Base-by-base conservation (phyloP, 495 filamentous ascomycete genomes). In the Cairneyella variabilis region DNA sequence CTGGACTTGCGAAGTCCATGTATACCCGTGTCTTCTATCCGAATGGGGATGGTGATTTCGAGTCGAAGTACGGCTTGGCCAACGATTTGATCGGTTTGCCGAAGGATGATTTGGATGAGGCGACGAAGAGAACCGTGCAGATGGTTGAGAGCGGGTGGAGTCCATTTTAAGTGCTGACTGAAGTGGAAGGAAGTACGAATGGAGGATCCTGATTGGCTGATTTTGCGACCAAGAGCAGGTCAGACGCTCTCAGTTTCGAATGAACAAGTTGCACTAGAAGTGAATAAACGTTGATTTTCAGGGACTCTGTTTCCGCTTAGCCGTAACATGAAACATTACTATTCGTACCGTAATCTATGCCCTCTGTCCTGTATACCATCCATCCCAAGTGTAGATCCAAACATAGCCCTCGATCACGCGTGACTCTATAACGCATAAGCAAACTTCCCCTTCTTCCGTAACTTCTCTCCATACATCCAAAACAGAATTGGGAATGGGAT, bases 401-500 rank as follows among this genome's bases (percentile, higher is more conserved):
- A n/a, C n/a, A n/a, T n/a, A n/a, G n/a, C n/a, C n/a, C n/a, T n/a
- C n/a, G n/a, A n/a, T n/a, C n/a, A n/a, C n/a, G n/a, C n/a, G n/a
- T n/a, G 1, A 51, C 57, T 23, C 32, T 51, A 51, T 37, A 51
- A 51, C 8, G 38, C 48, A 40, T 41, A 40, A 34, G 51, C 51
- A 46, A 53, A 57, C 38, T 51, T 43, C 1, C 49, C 45, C n/a
- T 28, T 53, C 17, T 10, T 46, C 36, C 56, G 40, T 11, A 54
- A 34, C 26, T 25, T 36, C 20, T 74, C 75, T 1, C 86, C 87
- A 59, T 79, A 89, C 8, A 76, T 67, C 56, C 73, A 89, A 64
- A 91, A 90, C 22, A 88, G 54, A 44, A 85, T 71, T 3, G 86
- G 87, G 22, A 89, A 79, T 0, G 85, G 86, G 6, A 88, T 70